Base-by-base conservation (phyloP, 106 monocot genomes). In the Narthecium ossifragum region DNA sequence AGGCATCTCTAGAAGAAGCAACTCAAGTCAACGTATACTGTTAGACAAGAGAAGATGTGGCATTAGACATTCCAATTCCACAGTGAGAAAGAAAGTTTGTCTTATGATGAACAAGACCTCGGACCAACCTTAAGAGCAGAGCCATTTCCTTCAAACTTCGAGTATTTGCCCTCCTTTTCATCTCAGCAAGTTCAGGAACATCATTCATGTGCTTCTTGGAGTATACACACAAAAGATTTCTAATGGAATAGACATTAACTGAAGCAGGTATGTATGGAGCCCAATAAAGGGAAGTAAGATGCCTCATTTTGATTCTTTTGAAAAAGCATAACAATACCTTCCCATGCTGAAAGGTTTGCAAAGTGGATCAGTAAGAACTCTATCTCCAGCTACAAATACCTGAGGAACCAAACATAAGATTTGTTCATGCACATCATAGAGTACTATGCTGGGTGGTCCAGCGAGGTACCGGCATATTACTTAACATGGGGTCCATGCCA, bases 151-250 rank as follows among this genome's bases (percentile, higher is more conserved):
- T 93, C 14, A 93, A 72, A 59, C 85, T 93, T 54, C 81, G 65
- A 1, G 82, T 88, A 75, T 93, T 93, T 61, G 93, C 73, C 60
- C 55, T 88, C 62, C 71, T 88, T 72, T 93, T 93, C 88, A 70
- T 72, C 53, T 93, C 93, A 60, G 36, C 32, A 31, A 82, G 76
- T 62, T 88, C 85, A 67, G 93, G 93, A 61, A 62, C 74, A 82
- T 93, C 93, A 74, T 77, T 15, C 85, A 93, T 79, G 70, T 93
- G 93, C 79, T 93, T 93, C 64, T 93, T 93, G 31, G 93, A 93
- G 59, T 88, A 93, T 12, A 93, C 88, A 53, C 93, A 93, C 24
- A 93, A 53, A 60, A 93, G 85, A 66, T 93, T 93, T 71, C 93
- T 93, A n/a, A n/a, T n/a, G 82, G 20, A 30, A 52, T 34, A 63